These are phyloP conservation scores for Trichoderma polysporum DNA, from an alignment of 2,329 filamentous ascomycete species.

Conservation along the genomic window DNA sequence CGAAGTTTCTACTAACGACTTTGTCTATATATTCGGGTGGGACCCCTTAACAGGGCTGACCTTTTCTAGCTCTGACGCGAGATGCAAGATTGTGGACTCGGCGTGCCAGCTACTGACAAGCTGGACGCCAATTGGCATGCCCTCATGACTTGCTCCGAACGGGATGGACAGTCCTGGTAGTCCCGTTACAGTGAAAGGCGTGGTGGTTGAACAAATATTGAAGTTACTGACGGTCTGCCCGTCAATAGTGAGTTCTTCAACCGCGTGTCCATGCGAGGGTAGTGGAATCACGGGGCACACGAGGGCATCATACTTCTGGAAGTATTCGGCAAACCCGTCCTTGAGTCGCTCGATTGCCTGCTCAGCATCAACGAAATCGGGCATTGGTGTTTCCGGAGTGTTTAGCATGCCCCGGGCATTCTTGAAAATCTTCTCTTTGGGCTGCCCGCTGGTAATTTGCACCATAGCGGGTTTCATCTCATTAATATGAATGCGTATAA, in stretches of 20 bases:
- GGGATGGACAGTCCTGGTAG: not conserved
- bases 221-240: not conserved
- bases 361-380: not conserved
- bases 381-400: not conserved
- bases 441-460: not conserved
- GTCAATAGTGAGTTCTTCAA: not conserved
- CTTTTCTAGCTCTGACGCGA: not conserved
- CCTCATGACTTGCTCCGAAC: not conserved
- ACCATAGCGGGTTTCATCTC: not conserved
- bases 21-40: not conserved
- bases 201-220: not conserved
- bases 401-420: slow-evolving; percentile 1
- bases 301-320: not conserved
- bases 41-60: not conserved
- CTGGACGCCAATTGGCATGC: not conserved
- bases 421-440: slow-evolving; percentile 2
- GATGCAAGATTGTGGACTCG: not conserved
- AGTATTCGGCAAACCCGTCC: not conserved
- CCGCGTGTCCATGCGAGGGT: not conserved
- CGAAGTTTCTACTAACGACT: not conserved
- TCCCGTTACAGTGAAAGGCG: not conserved
- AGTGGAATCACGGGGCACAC: not conserved
- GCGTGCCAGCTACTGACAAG: not conserved
- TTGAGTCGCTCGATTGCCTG: not conserved
- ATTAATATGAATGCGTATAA: not conserved